Percentiles rank a stretch among this genome's conserved stretches.
phyloP scores from a whole-genome alignment of 2,329 filamentous ascomycete genomes.

The Aspergillus pseudonomiae region DNA sequence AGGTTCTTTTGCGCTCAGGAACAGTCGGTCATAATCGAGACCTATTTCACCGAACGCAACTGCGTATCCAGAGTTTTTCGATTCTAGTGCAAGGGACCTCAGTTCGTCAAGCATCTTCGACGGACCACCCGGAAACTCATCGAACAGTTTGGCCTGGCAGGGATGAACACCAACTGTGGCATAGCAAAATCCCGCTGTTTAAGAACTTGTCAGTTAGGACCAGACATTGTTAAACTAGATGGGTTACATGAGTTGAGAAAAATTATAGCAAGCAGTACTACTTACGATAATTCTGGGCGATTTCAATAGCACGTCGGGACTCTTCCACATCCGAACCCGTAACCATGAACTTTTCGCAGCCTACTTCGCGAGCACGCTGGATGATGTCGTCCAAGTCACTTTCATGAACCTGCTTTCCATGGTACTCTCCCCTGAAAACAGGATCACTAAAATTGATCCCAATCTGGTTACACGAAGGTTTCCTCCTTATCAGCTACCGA shows the following conservation, averaged over 20 bases:
- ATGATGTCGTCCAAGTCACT: conserved; percentile 65
- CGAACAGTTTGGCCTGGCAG: conserved; percentile 81
- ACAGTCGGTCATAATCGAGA: conserved; percentile 91
- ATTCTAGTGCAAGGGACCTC: conserved; percentile 63
- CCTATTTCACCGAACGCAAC: conserved; percentile 92
- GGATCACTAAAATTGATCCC: conserved; percentile 96
- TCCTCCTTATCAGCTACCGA: conserved; percentile 18
- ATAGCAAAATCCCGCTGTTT: conserved; percentile 75
- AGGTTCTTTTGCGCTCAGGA: conserved; percentile 74
- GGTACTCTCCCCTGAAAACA: conserved; percentile 82
- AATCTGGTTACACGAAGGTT: conserved; percentile 54
- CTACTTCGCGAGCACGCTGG: conserved; percentile 73
- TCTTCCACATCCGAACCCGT: conserved; percentile 87
- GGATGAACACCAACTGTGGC: conserved; percentile 93
- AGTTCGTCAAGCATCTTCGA: conserved; percentile 58
- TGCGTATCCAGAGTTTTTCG: conserved; percentile 62
- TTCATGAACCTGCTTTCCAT: conserved; percentile 68
- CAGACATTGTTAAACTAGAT: neutral
- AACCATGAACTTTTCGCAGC: conserved; percentile 87
- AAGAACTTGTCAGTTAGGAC: conserved; percentile 12
- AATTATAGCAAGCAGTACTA: conserved; percentile 18
- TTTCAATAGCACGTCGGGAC: conserved; percentile 71
- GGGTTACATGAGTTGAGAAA: neutral
- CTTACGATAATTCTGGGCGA: conserved; percentile 75
- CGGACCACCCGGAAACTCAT: conserved; percentile 55